phyloP scores from a whole-genome alignment of 176 grass and related monocot genomes.

The Bolboschoenus planiculmis region DNA sequence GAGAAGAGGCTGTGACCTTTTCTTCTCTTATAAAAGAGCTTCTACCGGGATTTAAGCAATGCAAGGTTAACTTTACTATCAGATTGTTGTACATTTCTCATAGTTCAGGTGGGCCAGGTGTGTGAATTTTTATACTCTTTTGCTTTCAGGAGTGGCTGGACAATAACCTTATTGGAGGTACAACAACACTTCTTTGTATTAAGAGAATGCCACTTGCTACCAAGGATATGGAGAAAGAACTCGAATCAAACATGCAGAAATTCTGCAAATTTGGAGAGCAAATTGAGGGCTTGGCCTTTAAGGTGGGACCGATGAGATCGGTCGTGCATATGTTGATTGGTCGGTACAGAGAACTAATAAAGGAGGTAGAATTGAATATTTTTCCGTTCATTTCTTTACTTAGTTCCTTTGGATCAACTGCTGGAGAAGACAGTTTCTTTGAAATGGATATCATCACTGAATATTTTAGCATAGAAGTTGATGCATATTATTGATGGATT shows the following conservation, averaged over 20 bases:
- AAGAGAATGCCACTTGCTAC: slow-evolving; percentile 49
- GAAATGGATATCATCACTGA: neutral
- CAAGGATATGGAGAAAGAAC: slow-evolving; percentile 54
- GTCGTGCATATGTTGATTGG: slow-evolving; percentile 45
- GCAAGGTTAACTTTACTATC: slow-evolving; percentile 54
- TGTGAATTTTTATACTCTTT: neutral
- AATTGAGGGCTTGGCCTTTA: slow-evolving; percentile 25
- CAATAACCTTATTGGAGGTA: slow-evolving; percentile 48
- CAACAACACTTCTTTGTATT: slow-evolving; percentile 28
- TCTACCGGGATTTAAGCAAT: slow-evolving; percentile 48
- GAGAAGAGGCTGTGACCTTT: slow-evolving; percentile 36
- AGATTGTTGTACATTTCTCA: slow-evolving; percentile 1
- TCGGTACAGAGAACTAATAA: slow-evolving; percentile 59
- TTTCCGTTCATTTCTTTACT: neutral
- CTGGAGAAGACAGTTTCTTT: neutral
- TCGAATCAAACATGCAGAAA: slow-evolving; percentile 46
- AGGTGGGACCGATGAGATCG: slow-evolving; percentile 44
- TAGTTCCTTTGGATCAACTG: neutral
- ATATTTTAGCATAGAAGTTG: neutral
- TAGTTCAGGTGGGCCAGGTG: neutral
- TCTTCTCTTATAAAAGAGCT: slow-evolving; percentile 54
- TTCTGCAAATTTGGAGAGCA: slow-evolving; percentile 45
- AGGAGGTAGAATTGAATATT: slow-evolving; percentile 46
- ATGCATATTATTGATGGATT: neutral
- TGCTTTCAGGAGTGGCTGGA: slow-evolving; percentile 66